Percentiles rank a stretch among this genome's conserved stretches.
Conservation (phyloP, 2,329 filamentous ascomycete species). For the Xylariaceae sp. region DNA sequence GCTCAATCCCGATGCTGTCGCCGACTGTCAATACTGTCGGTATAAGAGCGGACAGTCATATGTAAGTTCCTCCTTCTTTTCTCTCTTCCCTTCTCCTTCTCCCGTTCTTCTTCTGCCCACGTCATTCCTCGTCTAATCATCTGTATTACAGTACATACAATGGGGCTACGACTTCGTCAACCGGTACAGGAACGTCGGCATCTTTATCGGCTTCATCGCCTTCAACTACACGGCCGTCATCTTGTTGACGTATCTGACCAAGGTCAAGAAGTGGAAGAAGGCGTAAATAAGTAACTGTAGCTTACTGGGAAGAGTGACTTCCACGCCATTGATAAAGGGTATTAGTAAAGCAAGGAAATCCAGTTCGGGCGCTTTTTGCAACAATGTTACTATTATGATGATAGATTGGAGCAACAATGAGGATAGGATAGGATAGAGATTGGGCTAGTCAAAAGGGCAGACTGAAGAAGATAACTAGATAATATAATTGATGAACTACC, state of each 20-base stretch:
- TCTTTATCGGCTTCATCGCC: conserved; percentile 16
- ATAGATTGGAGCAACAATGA: too few species aligned
- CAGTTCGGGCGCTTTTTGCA: too few species aligned
- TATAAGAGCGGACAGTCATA: conserved; percentile 16
- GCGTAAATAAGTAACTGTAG: not conserved
- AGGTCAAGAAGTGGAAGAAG: conserved; percentile 9
- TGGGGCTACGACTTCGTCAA: conserved; percentile 11
- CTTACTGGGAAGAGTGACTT: not conserved
- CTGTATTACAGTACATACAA: conserved; percentile 1
- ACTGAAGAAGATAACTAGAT: too few species aligned
- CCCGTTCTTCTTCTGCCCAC: not conserved
- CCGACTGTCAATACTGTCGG: conserved; percentile 1
- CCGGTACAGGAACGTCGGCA: conserved; percentile 11
- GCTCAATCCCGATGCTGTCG: not conserved
- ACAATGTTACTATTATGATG: too few species aligned
- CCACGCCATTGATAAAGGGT: too few species aligned
- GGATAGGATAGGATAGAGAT: too few species aligned
- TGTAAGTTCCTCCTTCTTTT: conserved; percentile 8
- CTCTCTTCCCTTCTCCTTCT: not conserved
- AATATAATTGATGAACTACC: too few species aligned
- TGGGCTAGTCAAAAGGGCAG: too few species aligned
- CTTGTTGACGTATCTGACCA: conserved; percentile 11
- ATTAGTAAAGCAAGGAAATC: too few species aligned
- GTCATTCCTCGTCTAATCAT: not conserved
- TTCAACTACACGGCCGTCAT: conserved; percentile 14